Conservation (phyloP, 352 stramenopile species). For the Phytophthora litchii region DNA sequence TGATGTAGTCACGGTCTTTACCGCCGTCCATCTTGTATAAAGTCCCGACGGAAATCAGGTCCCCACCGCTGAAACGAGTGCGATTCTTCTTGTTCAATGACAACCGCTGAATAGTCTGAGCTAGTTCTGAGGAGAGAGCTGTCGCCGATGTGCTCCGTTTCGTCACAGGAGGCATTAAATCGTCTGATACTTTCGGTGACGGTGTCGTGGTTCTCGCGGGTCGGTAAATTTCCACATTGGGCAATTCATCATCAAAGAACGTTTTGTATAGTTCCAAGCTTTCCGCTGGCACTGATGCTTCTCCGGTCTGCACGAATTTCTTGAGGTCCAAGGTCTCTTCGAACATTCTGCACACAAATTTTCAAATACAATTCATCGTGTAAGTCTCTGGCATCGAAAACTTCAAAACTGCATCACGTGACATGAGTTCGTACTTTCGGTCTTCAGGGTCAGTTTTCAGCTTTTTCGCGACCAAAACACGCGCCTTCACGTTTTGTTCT, state of each 20-base stretch:
- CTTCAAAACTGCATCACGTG: background rate
- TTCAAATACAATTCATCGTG: background rate
- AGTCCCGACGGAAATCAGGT: conserved; percentile 69
- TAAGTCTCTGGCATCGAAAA: background rate
- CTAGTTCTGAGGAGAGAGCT: conserved; percentile 33
- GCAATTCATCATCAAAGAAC: conserved; percentile 78
- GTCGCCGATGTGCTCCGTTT: conserved; percentile 34
- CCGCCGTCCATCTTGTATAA: conserved; percentile 83
- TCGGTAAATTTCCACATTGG: conserved; percentile 57
- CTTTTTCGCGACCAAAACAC: conserved; percentile 80
- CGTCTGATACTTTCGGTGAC: conserved; percentile 2
- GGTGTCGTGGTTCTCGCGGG: conserved; percentile 9
- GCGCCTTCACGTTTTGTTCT: conserved; percentile 83
- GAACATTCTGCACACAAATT: conserved; percentile 51
- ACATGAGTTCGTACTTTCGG: conserved; percentile 40
- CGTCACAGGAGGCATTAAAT: conserved; percentile 27
- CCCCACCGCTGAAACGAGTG: conserved; percentile 40
- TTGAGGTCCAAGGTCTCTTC: conserved; percentile 75
- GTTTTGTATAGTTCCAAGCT: conserved; percentile 83
- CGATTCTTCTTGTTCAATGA: conserved; percentile 36
- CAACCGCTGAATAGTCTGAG: conserved; percentile 37
- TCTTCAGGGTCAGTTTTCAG: conserved; percentile 74
- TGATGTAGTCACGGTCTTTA: conserved; percentile 82
- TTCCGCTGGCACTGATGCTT: conserved; percentile 62
- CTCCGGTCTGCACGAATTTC: conserved; percentile 56